A percentile compares a stretch with the other conserved stretches of the same genome.
Evolutionary conservation across 257 asterid species (phyloP).

Genomic region (Anisodus acutangulus): DNA sequence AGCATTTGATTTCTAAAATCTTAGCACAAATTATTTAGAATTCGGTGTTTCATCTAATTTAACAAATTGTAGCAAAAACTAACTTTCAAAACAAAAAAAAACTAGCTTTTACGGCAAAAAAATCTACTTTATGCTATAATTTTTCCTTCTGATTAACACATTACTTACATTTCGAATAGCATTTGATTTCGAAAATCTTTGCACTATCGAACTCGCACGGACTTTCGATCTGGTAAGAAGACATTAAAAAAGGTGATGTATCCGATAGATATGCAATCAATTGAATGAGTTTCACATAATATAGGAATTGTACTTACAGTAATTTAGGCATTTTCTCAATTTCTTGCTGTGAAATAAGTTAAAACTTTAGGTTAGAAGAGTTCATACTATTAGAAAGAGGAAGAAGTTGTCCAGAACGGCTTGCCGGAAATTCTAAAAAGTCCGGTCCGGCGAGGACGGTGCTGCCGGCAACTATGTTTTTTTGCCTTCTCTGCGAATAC

Average conservation of each 20-base stretch:
- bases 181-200: conserved; percentile 13
- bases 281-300: not conserved
- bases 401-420: not conserved
- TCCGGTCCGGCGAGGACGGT: not conserved
- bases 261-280: not conserved
- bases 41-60: too few relatives aligned
- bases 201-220: not conserved
- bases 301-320: conserved; percentile 29
- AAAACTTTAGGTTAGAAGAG: not conserved
- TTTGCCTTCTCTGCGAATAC: not conserved
- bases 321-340: conserved; percentile 31
- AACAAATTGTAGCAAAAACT: too few relatives aligned
- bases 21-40: too few relatives aligned
- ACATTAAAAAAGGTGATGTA: not conserved
- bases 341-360: not conserved
- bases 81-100: too few relatives aligned
- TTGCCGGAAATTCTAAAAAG: not conserved
- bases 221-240: conserved; percentile 25
- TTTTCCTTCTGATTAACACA: too few relatives aligned
- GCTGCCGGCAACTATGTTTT: not conserved
- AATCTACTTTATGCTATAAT: too few relatives aligned
- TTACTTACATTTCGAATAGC: conserved; percentile 10
- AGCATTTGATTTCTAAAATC: too few relatives aligned
- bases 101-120: too few relatives aligned
- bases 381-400: not conserved